A percentile compares a stretch with the other conserved stretches of the same genome.
These are phyloP conservation scores for Hypholoma fasciculare DNA, from an alignment of 768 basidiomycete genomes.

Conservation along the genomic window DNA sequence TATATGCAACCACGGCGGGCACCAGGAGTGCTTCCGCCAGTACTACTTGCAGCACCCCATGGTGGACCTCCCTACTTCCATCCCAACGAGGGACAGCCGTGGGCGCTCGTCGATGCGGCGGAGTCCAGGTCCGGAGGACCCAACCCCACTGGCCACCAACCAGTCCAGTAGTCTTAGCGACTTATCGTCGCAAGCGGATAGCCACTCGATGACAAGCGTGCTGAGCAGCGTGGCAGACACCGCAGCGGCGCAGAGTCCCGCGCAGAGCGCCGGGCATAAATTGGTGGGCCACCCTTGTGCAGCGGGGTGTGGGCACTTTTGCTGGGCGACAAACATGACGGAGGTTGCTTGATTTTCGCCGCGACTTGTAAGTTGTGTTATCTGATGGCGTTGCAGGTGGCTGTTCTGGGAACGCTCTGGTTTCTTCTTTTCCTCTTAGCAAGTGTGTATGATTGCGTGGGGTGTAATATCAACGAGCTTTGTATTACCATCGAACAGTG, in stretches of 20 bases:
- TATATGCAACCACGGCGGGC: conserved; percentile 79
- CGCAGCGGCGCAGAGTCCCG: conserved; percentile 15
- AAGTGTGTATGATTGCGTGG: too few species aligned
- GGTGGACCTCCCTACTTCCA: conserved; percentile 40
- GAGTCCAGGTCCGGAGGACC: conserved; percentile 19
- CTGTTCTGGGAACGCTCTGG: too few species aligned
- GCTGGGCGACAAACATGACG: conserved; percentile 54
- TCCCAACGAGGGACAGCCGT: conserved; percentile 11
- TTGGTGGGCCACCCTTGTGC: conserved; percentile 68
- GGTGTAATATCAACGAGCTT: too few species aligned
- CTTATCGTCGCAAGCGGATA: background rate
- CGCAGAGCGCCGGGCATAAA: conserved; percentile 7
- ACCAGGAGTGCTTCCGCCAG: conserved; percentile 72
- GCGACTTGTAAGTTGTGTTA: too few species aligned
- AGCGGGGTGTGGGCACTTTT: conserved; percentile 81
- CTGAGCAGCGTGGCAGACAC: conserved; percentile 19
- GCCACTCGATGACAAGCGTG: conserved; percentile 4
- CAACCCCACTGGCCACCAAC: background rate
- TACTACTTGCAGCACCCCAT: conserved; percentile 65
- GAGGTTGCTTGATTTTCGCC: background rate
- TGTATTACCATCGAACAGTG: too few species aligned
- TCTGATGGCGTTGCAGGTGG: too few species aligned
- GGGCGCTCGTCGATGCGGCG: conserved; percentile 14
- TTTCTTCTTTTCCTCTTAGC: too few species aligned
- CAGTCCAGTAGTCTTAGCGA: background rate